These are phyloP conservation scores for Penicillium frequentans DNA, from an alignment of 2,329 filamentous ascomycete genomes.

Conservation along the genomic window DNA sequence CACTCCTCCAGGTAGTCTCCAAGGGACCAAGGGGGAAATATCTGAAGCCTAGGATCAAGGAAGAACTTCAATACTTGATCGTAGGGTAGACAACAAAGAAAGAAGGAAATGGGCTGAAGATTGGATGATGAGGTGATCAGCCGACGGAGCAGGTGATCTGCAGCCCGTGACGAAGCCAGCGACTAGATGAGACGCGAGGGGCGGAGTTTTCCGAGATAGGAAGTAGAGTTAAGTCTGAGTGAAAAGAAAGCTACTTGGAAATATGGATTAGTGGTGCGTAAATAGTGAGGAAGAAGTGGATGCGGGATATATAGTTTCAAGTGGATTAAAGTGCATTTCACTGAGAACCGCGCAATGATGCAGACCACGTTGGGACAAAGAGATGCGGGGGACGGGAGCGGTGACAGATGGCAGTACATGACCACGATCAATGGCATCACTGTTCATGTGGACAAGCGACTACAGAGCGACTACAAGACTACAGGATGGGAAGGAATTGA, in stretches of 20 bases:
- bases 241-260: neutral
- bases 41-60: neutral
- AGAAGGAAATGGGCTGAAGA: neutral
- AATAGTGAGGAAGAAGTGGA: neutral
- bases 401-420: neutral
- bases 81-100: neutral
- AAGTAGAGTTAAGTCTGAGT: neutral
- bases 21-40: neutral
- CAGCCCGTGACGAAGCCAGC: conserved; percentile 19
- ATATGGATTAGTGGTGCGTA: neutral
- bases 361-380: neutral
- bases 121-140: conserved; percentile 26
- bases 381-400: neutral
- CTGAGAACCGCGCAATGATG: neutral
- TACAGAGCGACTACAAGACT: neutral
- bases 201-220: neutral
- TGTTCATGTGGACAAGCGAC: neutral
- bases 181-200: conserved; percentile 5
- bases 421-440: neutral
- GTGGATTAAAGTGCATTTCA: neutral
- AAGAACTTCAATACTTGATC: neutral
- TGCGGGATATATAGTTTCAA: neutral
- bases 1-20: neutral
- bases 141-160: conserved; percentile 27
- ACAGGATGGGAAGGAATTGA: neutral